Base-by-base conservation (phyloP, 495 filamentous ascomycete genomes). In the Annulohypoxylon nitens region DNA sequence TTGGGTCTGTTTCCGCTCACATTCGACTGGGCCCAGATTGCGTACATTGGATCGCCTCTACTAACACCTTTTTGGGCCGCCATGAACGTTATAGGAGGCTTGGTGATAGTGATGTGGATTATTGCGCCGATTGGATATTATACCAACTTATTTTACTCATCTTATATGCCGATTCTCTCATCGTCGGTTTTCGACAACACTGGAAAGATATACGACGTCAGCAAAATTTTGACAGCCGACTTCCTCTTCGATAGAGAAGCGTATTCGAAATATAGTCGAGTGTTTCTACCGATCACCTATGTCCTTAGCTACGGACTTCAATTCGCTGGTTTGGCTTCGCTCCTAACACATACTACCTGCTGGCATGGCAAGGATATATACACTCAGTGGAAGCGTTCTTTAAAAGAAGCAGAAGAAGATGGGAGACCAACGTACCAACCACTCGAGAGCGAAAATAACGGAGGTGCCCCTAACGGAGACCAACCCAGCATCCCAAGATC, bases 1-100 rank as follows among this genome's bases (percentile, higher is more conserved):
- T 83, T 97, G 45, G 94, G 94, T 2, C 85, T 97, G 67, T 95
- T 96, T 58, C 89, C 95, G 3, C 75, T 97, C 75, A 97, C 94
- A 0, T 97, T 97, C 69, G 94, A 97, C 81, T 97, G 94, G 94
- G 89, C 92, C 0, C 95, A 97, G 81, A 90, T 97, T 47, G 93
- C 95, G 8, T 97, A 94, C 73, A 97, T 95, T 69, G 92, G 93
- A 11, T 96, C 92, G 33, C 94, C 94, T 0, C 85, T 97, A 0
- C 81, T 97, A 23, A 93, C 92, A 0, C 94, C 94, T 0, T 97
- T 95, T 76, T 97, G 94, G 94, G 94, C 95, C 5, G 93, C 93
- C 1, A 84, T 93, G 71, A 97, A 97, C 78, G 93, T 97, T 23
- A 90, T 97, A 58, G 91, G 90, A 25, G 94, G 94, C 1, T 86